phyloP scores from a whole-genome alignment of 129 eudicot species.

The Apium graveolens region DNA sequence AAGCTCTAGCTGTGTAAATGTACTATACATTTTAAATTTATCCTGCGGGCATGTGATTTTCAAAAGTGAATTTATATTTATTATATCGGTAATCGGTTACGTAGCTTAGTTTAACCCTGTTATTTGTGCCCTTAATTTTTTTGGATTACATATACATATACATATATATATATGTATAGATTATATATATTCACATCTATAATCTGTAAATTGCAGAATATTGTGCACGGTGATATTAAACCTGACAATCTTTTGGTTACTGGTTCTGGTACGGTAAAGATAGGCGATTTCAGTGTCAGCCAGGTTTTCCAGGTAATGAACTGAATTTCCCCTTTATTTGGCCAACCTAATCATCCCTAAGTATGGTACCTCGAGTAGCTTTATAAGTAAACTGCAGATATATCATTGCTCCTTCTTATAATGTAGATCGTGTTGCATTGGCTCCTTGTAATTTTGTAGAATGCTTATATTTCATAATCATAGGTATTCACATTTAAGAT shows the following conservation, averaged over 20 bases:
- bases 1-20: not conserved
- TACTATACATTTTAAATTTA: not conserved
- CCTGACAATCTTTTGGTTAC: slow-evolving; percentile 93
- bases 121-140: not conserved
- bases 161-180: no score
- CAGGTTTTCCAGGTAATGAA: slow-evolving; percentile 89
- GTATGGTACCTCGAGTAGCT: not conserved
- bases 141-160: not conserved
- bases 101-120: not conserved
- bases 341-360: not conserved
- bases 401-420: not conserved
- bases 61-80: no score
- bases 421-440: not conserved
- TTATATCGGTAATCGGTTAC: no score
- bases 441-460: not conserved
- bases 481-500: not conserved
- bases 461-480: not conserved
- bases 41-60: not conserved
- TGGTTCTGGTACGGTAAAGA: slow-evolving; percentile 75
- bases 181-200: not conserved
- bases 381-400: not conserved
- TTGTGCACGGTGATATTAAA: slow-evolving; percentile 92
- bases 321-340: not conserved
- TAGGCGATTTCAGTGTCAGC: slow-evolving; percentile 97
- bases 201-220: slow-evolving; percentile 36